A percentile compares a stretch with the other conserved stretches of the same genome.
phyloP scores from a whole-genome alignment of 2,329 filamentous ascomycete species.

The Zasmidium cellare region DNA sequence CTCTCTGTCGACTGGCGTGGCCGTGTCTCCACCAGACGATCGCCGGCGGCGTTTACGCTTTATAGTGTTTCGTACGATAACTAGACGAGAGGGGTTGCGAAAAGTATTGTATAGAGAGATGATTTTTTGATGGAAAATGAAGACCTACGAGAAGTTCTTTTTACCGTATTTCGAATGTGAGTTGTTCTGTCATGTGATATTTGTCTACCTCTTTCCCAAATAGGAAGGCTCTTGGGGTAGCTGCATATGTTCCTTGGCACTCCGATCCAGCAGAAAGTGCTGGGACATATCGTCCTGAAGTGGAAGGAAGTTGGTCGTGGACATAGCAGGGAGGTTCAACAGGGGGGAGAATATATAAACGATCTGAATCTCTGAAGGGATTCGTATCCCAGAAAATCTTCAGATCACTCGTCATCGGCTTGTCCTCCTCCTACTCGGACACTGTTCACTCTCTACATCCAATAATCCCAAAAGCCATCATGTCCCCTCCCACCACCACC shows the following conservation, averaged over 20 bases:
- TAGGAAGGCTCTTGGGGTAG: neutral
- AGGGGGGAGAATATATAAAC: no score
- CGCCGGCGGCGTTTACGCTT: constrained; percentile 27
- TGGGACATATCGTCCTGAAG: neutral
- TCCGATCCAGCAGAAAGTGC: neutral
- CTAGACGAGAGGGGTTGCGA: constrained; percentile 1
- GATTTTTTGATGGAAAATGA: no score
- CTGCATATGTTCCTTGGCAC: no score
- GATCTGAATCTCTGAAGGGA: no score
- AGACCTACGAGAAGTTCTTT: no score
- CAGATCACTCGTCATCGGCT: no score
- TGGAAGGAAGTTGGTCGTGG: neutral
- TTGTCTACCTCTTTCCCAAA: neutral
- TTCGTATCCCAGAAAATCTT: no score
- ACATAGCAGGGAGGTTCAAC: no score
- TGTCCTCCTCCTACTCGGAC: neutral
- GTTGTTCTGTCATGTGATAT: no score
- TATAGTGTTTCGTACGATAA: constrained; percentile 37
- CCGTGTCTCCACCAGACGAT: constrained; percentile 7
- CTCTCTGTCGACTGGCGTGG: constrained; percentile 23
- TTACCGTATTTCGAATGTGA: no score
- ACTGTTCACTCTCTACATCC: neutral
- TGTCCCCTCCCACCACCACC: neutral
- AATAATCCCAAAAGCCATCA: neutral
- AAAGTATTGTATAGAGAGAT: neutral